Evolutionary conservation across 495 filamentous ascomycete species (phyloP), one percentile per base, ranked within the genome.

Genomic region (Cladorrhinum samala): DNA sequence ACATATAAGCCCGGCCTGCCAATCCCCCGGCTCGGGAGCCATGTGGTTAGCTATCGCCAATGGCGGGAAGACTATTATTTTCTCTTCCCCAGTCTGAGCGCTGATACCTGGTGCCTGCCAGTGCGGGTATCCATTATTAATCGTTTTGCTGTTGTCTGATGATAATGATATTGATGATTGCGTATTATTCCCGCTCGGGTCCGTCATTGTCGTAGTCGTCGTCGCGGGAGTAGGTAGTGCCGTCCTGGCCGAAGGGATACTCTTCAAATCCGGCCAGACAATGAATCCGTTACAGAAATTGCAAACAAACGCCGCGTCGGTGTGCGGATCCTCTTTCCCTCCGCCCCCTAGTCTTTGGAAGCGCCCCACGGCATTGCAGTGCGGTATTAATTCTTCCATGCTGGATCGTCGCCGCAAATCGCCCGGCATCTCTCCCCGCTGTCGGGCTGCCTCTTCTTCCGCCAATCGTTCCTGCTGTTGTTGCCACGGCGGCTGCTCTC

Each of bases 241-340:
- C 9, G 63, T 50, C 18, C 74, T 53, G 36, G 62, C 62, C 1
- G 69, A 63, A 11, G 74, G 72, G 57, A 76, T 69, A 2, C 55
- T 58, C 41, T 58, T 60, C 47, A 77, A 55, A 53, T 77, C 69
- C 24, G 70, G 63, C 74, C 74, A 77, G 19, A 77, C 63, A 11
- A 77, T 53, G 38, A 68, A 71, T 7, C 74, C 74, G 57, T 75
- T 71, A 65, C 74, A 77, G 53, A 71, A 77, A 57, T 77, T 69
- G 57, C 74, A 77, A 0, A 76, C 66, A 49, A 76, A 77, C 1
- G 74, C 73, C 16, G 71, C 69, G 52, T 76, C 72, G 24, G 25
- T 27, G n/a, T 45, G 55, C n/a, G 66, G 25, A 2, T 33, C n/a
- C 9, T 14, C 20, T 11, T 24, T 16, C 18, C n/a, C 25, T 36